Conservation (phyloP, 176 grass and related monocot genomes). For the Leersia perrieri region DNA sequence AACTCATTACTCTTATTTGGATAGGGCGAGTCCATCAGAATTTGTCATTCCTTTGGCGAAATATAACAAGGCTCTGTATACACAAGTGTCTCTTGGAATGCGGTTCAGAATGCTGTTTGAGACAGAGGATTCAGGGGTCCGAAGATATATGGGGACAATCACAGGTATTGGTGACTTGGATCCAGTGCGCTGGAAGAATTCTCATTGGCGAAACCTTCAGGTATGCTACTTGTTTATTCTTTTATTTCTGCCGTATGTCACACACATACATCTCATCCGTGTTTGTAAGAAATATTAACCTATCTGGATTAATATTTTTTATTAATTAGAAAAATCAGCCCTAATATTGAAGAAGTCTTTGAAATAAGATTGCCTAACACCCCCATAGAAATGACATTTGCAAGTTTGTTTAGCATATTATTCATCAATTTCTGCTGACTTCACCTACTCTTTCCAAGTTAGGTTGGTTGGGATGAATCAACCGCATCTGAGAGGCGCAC, state of each 20-base stretch:
- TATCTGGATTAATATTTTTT: background rate
- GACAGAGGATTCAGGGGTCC: constrained; percentile 92
- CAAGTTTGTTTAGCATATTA: background rate
- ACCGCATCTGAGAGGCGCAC: constrained; percentile 79
- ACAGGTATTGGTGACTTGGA: constrained; percentile 96
- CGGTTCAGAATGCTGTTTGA: constrained; percentile 98
- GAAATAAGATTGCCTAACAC: background rate
- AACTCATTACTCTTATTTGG: constrained; percentile 19
- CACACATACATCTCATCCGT: constrained; percentile 7
- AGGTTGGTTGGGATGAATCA: constrained; percentile 99
- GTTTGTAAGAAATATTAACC: constrained; percentile 1
- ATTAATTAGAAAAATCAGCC: background rate
- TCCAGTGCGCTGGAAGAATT: constrained; percentile 83
- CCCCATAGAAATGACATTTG: constrained; percentile 1
- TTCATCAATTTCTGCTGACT: background rate
- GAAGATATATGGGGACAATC: constrained; percentile 96
- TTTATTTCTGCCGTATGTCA: background rate
- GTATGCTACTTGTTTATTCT: constrained; percentile 30
- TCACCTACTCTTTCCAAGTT: constrained; percentile 36
- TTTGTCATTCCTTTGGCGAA: constrained; percentile 96
- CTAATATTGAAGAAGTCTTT: background rate
- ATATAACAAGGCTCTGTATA: constrained; percentile 95
- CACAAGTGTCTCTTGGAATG: constrained; percentile 97
- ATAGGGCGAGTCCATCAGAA: constrained; percentile 93
- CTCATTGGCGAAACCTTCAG: constrained; percentile 98